Evolutionary conservation across 78 protist genomes (phyloP).

Genomic region (Dictyostelium purpureum): DNA sequence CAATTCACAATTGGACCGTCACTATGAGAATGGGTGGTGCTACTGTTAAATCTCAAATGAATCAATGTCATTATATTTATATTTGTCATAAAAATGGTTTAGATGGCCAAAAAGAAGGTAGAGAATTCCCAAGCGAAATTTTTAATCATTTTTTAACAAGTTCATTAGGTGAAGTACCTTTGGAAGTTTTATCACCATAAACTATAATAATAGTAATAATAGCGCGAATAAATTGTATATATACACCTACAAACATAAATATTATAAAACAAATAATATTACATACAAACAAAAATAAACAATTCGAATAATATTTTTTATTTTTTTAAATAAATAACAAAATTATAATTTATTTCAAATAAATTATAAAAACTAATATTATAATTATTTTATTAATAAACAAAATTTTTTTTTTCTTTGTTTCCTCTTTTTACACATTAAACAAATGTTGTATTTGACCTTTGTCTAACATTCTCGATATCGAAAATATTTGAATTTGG

Average conservation of each 20-base stretch:
- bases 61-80: conserved; percentile 63
- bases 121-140: background rate
- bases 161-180: conserved; percentile 53
- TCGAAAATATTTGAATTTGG: conserved; percentile 11
- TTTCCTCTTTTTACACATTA: background rate
- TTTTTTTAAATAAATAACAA: background rate
- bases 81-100: conserved; percentile 12
- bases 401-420: background rate
- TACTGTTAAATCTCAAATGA: background rate
- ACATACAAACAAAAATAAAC: background rate
- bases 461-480: background rate
- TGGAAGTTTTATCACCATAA: conserved; percentile 42
- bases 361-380: background rate
- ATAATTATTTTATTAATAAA: background rate
- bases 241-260: no score
- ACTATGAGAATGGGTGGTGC: conserved; percentile 29
- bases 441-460: conserved; percentile 29
- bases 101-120: background rate
- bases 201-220: background rate
- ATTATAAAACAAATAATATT: background rate
- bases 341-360: background rate
- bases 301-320: background rate
- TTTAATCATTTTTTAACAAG: conserved; percentile 9
- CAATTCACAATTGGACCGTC: conserved; percentile 15
- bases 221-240: background rate